phyloP scores from a whole-genome alignment of 2,329 filamentous ascomycete genomes.

The Colletotrichum simmondsii region DNA sequence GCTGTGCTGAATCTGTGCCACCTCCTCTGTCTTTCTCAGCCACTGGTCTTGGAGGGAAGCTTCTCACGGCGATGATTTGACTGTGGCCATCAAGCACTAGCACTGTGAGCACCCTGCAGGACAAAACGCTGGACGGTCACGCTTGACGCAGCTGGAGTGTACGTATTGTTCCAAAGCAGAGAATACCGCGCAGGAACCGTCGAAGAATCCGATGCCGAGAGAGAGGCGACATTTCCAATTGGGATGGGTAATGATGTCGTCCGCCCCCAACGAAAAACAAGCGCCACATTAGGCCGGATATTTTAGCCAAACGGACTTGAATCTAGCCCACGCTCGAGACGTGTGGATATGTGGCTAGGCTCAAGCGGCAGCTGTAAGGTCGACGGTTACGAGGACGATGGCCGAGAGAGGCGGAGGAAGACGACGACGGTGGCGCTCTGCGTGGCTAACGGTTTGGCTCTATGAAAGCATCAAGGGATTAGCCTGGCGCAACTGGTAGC shows the following conservation, averaged over 20 bases:
- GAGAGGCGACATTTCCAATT: background rate
- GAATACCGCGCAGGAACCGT: background rate
- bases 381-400: background rate
- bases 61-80: background rate
- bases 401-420: background rate
- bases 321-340: background rate
- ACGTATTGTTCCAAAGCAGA: background rate
- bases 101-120: background rate
- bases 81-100: background rate
- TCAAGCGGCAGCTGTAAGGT: background rate
- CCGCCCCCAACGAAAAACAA: background rate
- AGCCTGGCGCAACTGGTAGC: background rate
- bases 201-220: slow-evolving; percentile 1
- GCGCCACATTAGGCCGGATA: background rate
- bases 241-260: background rate
- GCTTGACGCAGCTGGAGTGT: background rate
- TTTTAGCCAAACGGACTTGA: background rate
- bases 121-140: background rate
- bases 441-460: slow-evolving; percentile 8
- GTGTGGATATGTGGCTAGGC: background rate
- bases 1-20: background rate
- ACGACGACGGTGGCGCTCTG: background rate
- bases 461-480: background rate
- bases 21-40: background rate
- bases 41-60: background rate